phyloP scores from a whole-genome alignment of 78 protist species.

The Mantamonas sphyraenae region DNA sequence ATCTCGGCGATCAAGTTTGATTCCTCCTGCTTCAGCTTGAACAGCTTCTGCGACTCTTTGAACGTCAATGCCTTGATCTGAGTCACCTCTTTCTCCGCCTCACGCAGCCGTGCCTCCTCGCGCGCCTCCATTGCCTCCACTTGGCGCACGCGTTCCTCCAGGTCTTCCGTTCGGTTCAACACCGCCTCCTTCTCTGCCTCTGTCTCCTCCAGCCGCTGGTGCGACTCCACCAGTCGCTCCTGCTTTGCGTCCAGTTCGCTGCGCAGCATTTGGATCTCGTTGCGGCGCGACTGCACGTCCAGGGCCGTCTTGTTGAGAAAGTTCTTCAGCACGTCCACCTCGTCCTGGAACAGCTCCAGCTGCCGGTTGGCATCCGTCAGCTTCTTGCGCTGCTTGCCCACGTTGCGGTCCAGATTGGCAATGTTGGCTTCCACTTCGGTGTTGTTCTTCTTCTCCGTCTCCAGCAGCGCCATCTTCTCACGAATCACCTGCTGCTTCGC shows the following conservation, averaged over 20 bases:
- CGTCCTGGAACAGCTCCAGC: slow-evolving; percentile 4
- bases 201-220: too few species aligned
- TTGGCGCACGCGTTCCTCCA: slow-evolving; percentile 28
- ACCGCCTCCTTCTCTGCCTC: too few species aligned
- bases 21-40: slow-evolving; percentile 28
- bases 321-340: neutral
- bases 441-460: neutral
- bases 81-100: slow-evolving; percentile 21
- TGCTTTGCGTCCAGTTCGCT: neutral
- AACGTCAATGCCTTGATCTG: slow-evolving; percentile 40
- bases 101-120: slow-evolving; percentile 8
- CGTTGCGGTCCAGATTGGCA: neutral
- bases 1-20: slow-evolving; percentile 48
- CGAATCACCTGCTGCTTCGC: neutral
- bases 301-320: neutral
- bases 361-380: slow-evolving; percentile 9
- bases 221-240: neutral
- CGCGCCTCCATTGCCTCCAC: slow-evolving; percentile 13
- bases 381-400: neutral
- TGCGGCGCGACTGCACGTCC: neutral
- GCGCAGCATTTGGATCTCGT: neutral
- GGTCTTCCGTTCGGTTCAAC: neutral
- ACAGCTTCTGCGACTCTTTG: slow-evolving; percentile 39
- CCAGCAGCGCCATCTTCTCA: slow-evolving; percentile 10
- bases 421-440: neutral